Percentiles rank a stretch among this genome's conserved stretches.
These are phyloP conservation scores for Xylariaceae sp. DNA, from an alignment of 2,329 filamentous ascomycete species.

Conservation along the genomic window DNA sequence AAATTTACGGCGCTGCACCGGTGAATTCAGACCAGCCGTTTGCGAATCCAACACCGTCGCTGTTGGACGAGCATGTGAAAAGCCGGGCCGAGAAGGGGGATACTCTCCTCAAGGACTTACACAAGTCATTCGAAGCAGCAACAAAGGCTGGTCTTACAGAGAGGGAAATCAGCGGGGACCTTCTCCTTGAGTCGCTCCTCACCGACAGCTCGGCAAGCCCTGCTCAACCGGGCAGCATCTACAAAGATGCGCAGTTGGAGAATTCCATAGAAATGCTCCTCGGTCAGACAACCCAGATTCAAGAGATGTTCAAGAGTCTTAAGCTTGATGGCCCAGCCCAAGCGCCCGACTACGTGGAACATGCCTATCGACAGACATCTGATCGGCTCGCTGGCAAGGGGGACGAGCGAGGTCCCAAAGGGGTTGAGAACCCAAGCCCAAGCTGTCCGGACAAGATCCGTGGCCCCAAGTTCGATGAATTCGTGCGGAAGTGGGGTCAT, in stretches of 20 bases:
- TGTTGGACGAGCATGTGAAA: conserved; percentile 23
- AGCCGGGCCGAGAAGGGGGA: conserved; percentile 27
- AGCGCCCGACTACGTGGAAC: conserved; percentile 23
- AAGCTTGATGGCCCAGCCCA: conserved; percentile 14
- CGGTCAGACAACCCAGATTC: conserved; percentile 22
- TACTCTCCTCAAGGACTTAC: conserved; percentile 23
- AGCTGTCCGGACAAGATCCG: conserved; percentile 9
- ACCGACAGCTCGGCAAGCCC: conserved; percentile 23
- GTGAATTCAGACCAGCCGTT: conserved; percentile 12
- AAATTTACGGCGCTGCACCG: conserved; percentile 24
- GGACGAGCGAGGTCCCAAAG: conserved; percentile 4
- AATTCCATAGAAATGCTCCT: conserved; percentile 26
- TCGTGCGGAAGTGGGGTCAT: conserved; percentile 24
- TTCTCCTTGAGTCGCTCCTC: conserved; percentile 25
- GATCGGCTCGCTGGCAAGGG: conserved; percentile 17
- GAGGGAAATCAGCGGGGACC: conserved; percentile 21
- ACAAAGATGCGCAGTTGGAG: conserved; percentile 28
- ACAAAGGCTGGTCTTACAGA: conserved; percentile 25
- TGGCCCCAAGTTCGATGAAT: conserved; percentile 19
- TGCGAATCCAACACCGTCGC: conserved; percentile 10
- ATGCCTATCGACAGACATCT: conserved; percentile 19
- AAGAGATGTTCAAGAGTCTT: conserved; percentile 20
- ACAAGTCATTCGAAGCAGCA: conserved; percentile 25
- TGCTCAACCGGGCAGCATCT: conserved; percentile 17
- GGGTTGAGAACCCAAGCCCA: conserved; percentile 3